Evolutionary conservation across 352 stramenopile genomes (phyloP).

Genomic region (Thraustochytrium sp.): DNA sequence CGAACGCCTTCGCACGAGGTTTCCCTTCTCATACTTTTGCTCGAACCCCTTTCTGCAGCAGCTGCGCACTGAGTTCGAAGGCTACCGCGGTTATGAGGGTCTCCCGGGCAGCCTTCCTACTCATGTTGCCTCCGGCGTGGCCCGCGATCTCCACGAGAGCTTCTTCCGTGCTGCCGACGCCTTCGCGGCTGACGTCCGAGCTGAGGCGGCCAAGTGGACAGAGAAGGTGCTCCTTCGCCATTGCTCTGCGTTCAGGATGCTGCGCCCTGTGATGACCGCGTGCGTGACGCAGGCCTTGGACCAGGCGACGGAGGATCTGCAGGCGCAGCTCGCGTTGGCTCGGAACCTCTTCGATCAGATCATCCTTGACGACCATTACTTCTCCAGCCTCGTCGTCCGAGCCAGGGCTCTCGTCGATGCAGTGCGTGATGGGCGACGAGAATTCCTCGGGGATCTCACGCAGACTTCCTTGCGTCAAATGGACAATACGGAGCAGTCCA

Average conservation of each 20-base stretch:
- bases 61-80: neutral
- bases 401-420: neutral
- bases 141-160: neutral
- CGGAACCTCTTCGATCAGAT: constrained; percentile 6
- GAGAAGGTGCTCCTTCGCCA: neutral
- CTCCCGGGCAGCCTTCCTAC: neutral
- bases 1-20: neutral
- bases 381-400: neutral
- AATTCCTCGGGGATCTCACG: neutral
- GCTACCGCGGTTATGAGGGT: neutral
- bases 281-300: too few species aligned
- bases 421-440: neutral
- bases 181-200: neutral
- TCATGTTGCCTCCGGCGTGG: neutral
- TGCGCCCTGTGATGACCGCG: too few species aligned
- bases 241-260: neutral
- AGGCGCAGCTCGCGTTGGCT: neutral
- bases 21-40: neutral
- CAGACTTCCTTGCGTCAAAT: neutral
- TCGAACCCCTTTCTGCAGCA: neutral
- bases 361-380: constrained; percentile 10
- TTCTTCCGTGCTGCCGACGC: neutral
- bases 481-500: neutral
- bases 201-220: neutral
- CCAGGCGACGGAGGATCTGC: neutral